Evolutionary conservation across 2,329 filamentous ascomycete genomes (phyloP).

Genomic region (Colletotrichum melonis): DNA sequence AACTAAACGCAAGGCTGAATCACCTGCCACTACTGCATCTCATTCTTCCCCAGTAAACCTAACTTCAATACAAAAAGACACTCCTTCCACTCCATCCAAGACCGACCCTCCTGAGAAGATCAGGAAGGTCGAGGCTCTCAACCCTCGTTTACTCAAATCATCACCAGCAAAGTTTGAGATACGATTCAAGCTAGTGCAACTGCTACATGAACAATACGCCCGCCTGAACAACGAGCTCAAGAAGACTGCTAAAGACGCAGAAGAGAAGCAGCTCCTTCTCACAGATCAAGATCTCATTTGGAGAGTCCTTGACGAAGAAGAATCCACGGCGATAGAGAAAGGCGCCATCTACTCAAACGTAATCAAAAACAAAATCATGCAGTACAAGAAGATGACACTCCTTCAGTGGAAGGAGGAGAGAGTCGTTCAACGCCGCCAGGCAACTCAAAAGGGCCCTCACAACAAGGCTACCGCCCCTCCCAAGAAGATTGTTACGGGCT

Average conservation of each 20-base stretch:
- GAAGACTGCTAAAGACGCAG: conserved; percentile 61
- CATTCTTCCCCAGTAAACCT: neutral
- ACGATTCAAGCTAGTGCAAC: conserved; percentile 68
- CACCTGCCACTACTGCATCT: conserved; percentile 21
- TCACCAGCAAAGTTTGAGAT: conserved; percentile 68
- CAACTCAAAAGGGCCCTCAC: conserved; percentile 43
- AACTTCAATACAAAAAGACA: conserved; percentile 9
- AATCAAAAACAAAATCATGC: conserved; percentile 83
- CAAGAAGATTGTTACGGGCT: conserved; percentile 74
- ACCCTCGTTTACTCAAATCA: conserved; percentile 72
- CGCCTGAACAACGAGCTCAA: conserved; percentile 74
- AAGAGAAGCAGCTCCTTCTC: conserved; percentile 65
- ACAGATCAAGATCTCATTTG: conserved; percentile 75
- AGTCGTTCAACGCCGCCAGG: conserved; percentile 42
- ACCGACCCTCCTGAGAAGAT: conserved; percentile 32
- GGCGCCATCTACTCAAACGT: conserved; percentile 82
- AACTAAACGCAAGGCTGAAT: conserved; percentile 16
- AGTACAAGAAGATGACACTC: conserved; percentile 79
- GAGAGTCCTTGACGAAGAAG: conserved; percentile 81
- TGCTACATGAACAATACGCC: conserved; percentile 73
- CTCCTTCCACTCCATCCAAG: conserved; percentile 28
- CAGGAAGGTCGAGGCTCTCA: conserved; percentile 66
- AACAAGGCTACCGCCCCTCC: conserved; percentile 49
- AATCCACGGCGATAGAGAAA: conserved; percentile 76
- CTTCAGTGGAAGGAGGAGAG: conserved; percentile 78